Conservation (phyloP, 1,139 yeast species). For the Tardiomyces blankii region DNA sequence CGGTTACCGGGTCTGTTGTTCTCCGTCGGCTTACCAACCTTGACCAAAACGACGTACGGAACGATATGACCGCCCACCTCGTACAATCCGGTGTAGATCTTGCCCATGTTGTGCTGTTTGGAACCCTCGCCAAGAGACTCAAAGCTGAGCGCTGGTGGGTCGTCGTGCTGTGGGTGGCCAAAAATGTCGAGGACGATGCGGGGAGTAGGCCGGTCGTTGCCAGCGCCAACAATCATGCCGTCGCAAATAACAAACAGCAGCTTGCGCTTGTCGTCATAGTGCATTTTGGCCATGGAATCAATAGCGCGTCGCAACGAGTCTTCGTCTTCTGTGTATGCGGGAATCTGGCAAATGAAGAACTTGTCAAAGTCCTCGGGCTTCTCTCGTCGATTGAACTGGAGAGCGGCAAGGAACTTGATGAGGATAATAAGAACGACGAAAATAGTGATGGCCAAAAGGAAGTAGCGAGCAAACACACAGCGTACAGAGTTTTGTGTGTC, state of each 20-base stretch:
- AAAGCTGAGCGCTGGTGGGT: conserved; percentile 29
- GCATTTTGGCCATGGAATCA: conserved; percentile 30
- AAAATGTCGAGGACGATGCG: conserved; percentile 31
- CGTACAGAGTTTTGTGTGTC: conserved; percentile 29
- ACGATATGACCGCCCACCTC: conserved; percentile 34
- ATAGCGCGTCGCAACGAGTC: conserved; percentile 31
- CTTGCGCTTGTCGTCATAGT: conserved; percentile 33
- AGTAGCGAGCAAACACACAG: conserved; percentile 32
- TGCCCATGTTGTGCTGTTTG: conserved; percentile 31
- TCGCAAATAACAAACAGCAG: conserved; percentile 30
- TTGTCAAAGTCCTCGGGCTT: conserved; percentile 29
- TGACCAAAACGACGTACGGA: conserved; percentile 32
- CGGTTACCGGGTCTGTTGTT: conserved; percentile 31
- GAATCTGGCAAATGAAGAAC: conserved; percentile 33
- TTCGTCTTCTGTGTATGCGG: conserved; percentile 35
- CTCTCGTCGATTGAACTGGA: conserved; percentile 26
- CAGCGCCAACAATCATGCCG: conserved; percentile 35
- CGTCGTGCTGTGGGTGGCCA: conserved; percentile 28
- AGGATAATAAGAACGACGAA: conserved; percentile 27
- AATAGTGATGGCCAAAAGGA: conserved; percentile 29
- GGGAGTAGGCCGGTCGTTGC: conserved; percentile 33
- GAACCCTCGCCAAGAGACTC: conserved; percentile 32
- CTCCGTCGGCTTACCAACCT: conserved; percentile 34
- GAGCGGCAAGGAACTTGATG: conserved; percentile 30
- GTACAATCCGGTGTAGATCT: conserved; percentile 31